These are phyloP conservation scores for Plasmodium chabaudi DNA, from an alignment of 169 alveolate species.

Conservation along the genomic window DNA sequence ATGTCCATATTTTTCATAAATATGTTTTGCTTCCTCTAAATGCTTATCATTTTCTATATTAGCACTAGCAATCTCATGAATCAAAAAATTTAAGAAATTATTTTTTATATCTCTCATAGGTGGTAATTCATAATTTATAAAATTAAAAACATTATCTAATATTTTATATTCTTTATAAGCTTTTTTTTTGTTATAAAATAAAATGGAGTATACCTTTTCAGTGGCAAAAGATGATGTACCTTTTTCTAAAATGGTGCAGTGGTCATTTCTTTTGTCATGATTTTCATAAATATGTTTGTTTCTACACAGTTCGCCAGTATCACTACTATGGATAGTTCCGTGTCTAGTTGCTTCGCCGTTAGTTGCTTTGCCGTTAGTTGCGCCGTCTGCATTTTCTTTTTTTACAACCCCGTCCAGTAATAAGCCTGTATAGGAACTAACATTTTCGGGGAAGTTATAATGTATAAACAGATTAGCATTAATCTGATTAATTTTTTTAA, in stretches of 20 bases:
- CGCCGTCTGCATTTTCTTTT: background rate
- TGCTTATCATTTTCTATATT: slow-evolving; percentile 42
- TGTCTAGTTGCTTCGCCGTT: background rate
- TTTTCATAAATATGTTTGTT: background rate
- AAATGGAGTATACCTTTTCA: slow-evolving; percentile 19
- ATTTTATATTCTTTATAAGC: slow-evolving; percentile 30
- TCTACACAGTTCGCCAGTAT: background rate
- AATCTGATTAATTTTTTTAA: slow-evolving; percentile 18
- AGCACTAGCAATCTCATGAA: slow-evolving; percentile 42
- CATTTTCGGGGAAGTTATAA: slow-evolving; percentile 28
- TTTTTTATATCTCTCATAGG: slow-evolving; percentile 27
- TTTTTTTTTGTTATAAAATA: slow-evolving; percentile 61
- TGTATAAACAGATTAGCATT: slow-evolving; percentile 34
- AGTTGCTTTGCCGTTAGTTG: too few relatives aligned
- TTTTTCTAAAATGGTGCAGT: background rate
- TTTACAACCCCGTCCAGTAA: background rate
- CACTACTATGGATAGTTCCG: background rate
- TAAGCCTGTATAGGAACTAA: slow-evolving; percentile 25
- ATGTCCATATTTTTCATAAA: slow-evolving; percentile 58
- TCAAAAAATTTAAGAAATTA: slow-evolving; percentile 48
- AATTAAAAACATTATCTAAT: slow-evolving; percentile 30
- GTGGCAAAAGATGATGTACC: background rate
- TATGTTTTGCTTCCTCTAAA: slow-evolving; percentile 57
- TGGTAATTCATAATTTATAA: slow-evolving; percentile 38
- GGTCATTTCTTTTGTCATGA: too few relatives aligned